phyloP scores from a whole-genome alignment of 2,329 filamentous ascomycete genomes.

The Hysterium pulicare region DNA sequence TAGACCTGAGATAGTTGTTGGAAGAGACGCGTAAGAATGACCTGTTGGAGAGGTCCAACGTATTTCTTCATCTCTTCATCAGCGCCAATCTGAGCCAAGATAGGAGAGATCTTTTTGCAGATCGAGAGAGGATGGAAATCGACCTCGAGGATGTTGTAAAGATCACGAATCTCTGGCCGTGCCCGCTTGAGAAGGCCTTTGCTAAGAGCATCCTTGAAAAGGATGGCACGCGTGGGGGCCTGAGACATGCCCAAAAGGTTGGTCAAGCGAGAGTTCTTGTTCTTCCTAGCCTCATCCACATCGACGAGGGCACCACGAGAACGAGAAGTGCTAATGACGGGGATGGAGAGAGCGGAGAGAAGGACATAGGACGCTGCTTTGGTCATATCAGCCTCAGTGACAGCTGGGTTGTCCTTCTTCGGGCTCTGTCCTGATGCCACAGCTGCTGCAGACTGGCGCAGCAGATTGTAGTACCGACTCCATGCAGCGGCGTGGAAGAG shows the following conservation, averaged over 20 bases:
- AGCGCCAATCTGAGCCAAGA: conserved; percentile 85
- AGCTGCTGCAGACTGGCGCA: conserved; percentile 82
- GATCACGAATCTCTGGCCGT: conserved; percentile 88
- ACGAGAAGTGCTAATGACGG: conserved; percentile 96
- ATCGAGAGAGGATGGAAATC: conserved; percentile 99
- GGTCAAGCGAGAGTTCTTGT: conserved; percentile 96
- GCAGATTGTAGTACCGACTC: conserved; percentile 95
- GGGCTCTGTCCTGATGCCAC: conserved; percentile 81
- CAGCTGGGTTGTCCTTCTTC: conserved; percentile 91
- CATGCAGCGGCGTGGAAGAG: conserved; percentile 98
- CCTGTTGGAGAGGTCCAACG: conserved; percentile 91
- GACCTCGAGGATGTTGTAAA: conserved; percentile 98
- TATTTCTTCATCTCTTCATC: conserved; percentile 98
- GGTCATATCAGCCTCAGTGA: conserved; percentile 84
- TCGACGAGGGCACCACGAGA: conserved; percentile 95
- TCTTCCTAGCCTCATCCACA: conserved; percentile 94
- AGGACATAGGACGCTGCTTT: conserved; percentile 95
- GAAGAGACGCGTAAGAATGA: conserved; percentile 96
- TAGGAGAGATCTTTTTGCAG: conserved; percentile 98
- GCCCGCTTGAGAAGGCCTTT: conserved; percentile 92
- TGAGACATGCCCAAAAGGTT: conserved; percentile 92
- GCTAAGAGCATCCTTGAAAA: conserved; percentile 94
- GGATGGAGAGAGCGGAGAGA: conserved; percentile 92
- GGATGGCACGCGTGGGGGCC: conserved; percentile 79
- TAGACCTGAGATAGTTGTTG: conserved; percentile 99